Conservation (phyloP, 495 filamentous ascomycete genomes). For the Friedmanniomyces endolithicus region DNA sequence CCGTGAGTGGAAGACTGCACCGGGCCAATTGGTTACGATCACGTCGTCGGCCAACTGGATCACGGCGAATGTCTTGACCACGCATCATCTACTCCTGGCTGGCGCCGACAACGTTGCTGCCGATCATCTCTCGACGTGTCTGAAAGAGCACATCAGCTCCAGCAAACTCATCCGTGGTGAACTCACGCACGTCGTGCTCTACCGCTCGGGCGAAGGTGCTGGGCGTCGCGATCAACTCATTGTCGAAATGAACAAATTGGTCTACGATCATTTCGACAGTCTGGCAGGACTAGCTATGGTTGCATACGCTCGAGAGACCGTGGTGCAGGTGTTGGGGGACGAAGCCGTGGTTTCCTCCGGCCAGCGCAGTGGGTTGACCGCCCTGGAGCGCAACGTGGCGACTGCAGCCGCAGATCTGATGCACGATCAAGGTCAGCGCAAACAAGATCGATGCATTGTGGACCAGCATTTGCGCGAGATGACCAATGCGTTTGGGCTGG, state of each 20-base stretch:
- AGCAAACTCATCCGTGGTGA: neutral
- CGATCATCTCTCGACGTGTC: too few species aligned
- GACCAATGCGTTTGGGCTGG: neutral
- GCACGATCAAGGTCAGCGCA: neutral
- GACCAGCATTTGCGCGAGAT: neutral
- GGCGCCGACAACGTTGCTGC: too few species aligned
- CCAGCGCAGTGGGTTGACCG: neutral
- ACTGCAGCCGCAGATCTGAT: neutral
- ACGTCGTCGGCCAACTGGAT: neutral
- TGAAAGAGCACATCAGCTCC: too few species aligned
- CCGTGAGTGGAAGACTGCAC: too few species aligned
- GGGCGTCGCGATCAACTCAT: neutral
- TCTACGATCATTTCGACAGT: neutral
- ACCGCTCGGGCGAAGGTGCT: constrained; percentile 1
- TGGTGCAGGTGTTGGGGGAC: neutral
- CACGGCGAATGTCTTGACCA: neutral
- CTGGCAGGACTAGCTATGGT: neutral
- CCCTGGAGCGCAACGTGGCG: too few species aligned
- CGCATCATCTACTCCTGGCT: neutral
- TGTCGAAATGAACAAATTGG: neutral
- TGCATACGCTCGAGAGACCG: neutral
- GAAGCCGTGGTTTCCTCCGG: neutral
- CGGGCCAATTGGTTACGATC: neutral
- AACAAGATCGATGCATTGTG: neutral
- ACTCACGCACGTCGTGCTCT: neutral